Conservation (phyloP, 768 basidiomycete genomes). For the Dentipellis fragilis region DNA sequence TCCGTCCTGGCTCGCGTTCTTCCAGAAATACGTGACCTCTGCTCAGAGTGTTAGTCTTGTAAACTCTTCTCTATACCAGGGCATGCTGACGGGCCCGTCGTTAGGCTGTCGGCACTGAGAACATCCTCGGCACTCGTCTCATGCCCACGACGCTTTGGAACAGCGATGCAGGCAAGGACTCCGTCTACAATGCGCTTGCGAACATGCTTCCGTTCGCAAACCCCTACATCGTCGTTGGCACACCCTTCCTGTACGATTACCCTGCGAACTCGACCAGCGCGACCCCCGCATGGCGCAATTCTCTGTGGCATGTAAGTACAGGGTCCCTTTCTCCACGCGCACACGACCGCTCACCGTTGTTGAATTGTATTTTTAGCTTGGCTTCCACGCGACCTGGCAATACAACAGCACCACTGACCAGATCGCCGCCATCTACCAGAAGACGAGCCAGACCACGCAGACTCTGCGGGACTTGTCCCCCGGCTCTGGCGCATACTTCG, state of each 20-base stretch:
- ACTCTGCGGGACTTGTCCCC: constrained; percentile 17
- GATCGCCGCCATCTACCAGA: constrained; percentile 5
- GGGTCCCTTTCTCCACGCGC: not conserved
- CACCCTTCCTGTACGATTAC: constrained; percentile 14
- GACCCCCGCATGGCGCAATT: constrained; percentile 19
- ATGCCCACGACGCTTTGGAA: constrained; percentile 18
- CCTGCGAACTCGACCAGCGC: constrained; percentile 16
- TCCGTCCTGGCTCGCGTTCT: constrained; percentile 23
- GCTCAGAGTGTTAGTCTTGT: constrained; percentile 16
- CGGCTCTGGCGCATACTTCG: constrained; percentile 23
- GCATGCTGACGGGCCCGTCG: not conserved
- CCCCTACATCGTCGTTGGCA: constrained; percentile 17
- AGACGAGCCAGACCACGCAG: constrained; percentile 11
- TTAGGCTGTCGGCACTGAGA: constrained; percentile 18
- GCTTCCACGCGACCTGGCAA: not conserved
- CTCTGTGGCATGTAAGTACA: constrained; percentile 19
- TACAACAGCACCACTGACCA: constrained; percentile 15
- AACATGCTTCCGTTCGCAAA: constrained; percentile 15
- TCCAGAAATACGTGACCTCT: constrained; percentile 20
- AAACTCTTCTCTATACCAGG: not conserved
- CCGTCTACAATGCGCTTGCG: constrained; percentile 13
- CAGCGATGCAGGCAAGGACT: constrained; percentile 14
- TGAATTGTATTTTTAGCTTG: constrained; percentile 1
- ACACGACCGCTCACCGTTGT: not conserved
- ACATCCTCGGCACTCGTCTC: constrained; percentile 19